Evolutionary conservation across 2,329 filamentous ascomycete species (phyloP).

Genomic region (Sporothrix luriei): DNA sequence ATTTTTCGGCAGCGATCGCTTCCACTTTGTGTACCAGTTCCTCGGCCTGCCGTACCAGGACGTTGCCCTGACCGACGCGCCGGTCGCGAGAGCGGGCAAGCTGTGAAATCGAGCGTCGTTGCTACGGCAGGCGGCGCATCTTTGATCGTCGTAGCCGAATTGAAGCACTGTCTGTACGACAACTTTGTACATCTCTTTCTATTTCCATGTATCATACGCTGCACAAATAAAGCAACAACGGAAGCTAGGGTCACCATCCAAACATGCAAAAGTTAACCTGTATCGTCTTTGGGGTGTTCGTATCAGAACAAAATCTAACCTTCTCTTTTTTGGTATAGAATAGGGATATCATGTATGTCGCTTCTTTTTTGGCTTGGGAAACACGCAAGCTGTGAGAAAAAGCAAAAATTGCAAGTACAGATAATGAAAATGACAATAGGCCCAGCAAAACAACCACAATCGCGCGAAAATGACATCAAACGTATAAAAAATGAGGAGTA

Average conservation of each 20-base stretch:
- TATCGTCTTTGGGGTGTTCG: background rate
- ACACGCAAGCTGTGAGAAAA: conserved; percentile 9
- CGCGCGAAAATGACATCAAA: background rate
- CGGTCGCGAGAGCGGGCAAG: conserved; percentile 2
- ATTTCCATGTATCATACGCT: conserved; percentile 1
- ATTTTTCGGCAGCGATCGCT: conserved; percentile 77
- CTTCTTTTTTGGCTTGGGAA: conserved; percentile 29
- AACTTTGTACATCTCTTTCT: conserved; percentile 10
- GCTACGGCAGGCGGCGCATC: no score
- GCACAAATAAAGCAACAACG: background rate
- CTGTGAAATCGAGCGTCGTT: background rate
- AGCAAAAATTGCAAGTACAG: background rate
- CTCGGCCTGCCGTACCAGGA: conserved; percentile 63
- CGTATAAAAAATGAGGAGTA: background rate
- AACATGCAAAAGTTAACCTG: background rate
- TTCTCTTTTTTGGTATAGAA: conserved; percentile 30
- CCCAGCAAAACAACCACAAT: conserved; percentile 19
- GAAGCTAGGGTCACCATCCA: background rate
- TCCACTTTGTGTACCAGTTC: conserved; percentile 69
- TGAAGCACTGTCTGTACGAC: background rate
- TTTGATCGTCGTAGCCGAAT: no score
- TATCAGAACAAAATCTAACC: conserved; percentile 21
- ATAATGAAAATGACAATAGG: background rate
- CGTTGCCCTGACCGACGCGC: conserved; percentile 40
- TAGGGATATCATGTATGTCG: conserved; percentile 36